Percentiles rank a stretch among this genome's conserved stretches.
These are phyloP conservation scores for Xerocomus cyaneibrunnescens DNA, from an alignment of 1,284 basidiomycete species.

Conservation along the genomic window DNA sequence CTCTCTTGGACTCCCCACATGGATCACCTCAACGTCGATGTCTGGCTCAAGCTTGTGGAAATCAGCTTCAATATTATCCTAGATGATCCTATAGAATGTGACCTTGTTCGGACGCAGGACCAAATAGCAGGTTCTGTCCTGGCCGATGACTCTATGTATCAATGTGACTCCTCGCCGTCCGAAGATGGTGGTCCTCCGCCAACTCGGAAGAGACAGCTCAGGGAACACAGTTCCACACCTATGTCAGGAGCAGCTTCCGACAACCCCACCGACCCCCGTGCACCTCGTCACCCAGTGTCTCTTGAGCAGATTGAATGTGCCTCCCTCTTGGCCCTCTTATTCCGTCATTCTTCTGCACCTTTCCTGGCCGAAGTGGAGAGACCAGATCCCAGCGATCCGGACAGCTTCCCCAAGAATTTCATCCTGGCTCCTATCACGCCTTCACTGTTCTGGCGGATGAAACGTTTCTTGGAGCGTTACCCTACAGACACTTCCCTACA, in stretches of 20 bases:
- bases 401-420: conserved; percentile 22
- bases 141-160: conserved; percentile 30
- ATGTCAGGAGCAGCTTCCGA: conserved; percentile 16
- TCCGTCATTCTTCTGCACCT: conserved; percentile 59
- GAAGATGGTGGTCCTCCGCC: conserved; percentile 33
- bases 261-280: conserved; percentile 15
- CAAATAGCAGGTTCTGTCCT: conserved; percentile 19
- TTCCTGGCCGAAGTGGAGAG: conserved; percentile 43
- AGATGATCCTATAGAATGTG: conserved; percentile 56
- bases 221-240: conserved; percentile 24
- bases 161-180: conserved; percentile 28
- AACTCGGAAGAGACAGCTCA: conserved; percentile 28
- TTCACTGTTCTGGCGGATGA: conserved; percentile 61
- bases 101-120: conserved; percentile 34
- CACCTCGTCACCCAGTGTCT: conserved; percentile 40
- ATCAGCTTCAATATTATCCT: conserved; percentile 78
- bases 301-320: conserved; percentile 71
- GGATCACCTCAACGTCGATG: conserved; percentile 64
- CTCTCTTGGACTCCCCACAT: conserved; percentile 73
- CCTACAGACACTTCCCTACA: conserved; percentile 73
- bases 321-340: conserved; percentile 63
- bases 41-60: conserved; percentile 70
- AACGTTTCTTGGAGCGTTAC: conserved; percentile 65
- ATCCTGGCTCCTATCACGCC: conserved; percentile 39
- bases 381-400: conserved; percentile 21